Base-by-base conservation (phyloP, 1,284 basidiomycete species). In the Tausonia pullulans region DNA sequence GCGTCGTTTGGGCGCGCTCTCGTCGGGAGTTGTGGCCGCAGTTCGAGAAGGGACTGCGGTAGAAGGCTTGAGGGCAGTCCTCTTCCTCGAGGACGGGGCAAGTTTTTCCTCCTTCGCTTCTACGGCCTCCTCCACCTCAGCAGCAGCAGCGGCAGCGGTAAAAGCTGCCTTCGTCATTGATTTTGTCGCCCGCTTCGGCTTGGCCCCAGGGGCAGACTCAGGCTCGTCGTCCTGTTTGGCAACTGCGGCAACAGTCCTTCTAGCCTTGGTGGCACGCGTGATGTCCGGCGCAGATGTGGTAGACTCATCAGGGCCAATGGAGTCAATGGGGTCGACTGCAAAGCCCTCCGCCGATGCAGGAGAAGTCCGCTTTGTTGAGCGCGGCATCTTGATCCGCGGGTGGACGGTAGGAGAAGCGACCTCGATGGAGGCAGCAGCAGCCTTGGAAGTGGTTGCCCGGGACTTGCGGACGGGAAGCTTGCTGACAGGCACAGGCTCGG, bases 231-330 rank as follows among this genome's bases (percentile, higher is more conserved):
- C 57, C 8, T 41, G 41, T 10, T 58, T 46, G 39, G 39, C 53
- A n/a, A 46, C 49, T 7, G 57, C 46, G n/a, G 57, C 9, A 27
- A 58, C 44, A 39, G 45, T 13, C 14, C 45, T 14, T 7, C 57
- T 14, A 9, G 57, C 57, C 27, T 27, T 27, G 27, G 27, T 27
- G 9, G 59, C 59, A 27, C 51, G 48, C 16, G 13, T 27, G 50
- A 49, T 60, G 4, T 46, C 48, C 41, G 46, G 49, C 11, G 59
- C 59, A 43, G 59, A 49, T 2, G 39, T 51, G 59, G 51, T 14
- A 53, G 59, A 41, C 43, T 60, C 59, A 40, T 60, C 59, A 9
- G 59, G 59, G 14, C 49, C 59, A 16, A 60, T 60, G 11, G 59
- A 60, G 39, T 60, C 59, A n/a, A 60, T 13, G 16, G 59, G 59